Evolutionary conservation across 441 rosid species (phyloP).

Genomic region (Arabidopsis lyrata): DNA sequence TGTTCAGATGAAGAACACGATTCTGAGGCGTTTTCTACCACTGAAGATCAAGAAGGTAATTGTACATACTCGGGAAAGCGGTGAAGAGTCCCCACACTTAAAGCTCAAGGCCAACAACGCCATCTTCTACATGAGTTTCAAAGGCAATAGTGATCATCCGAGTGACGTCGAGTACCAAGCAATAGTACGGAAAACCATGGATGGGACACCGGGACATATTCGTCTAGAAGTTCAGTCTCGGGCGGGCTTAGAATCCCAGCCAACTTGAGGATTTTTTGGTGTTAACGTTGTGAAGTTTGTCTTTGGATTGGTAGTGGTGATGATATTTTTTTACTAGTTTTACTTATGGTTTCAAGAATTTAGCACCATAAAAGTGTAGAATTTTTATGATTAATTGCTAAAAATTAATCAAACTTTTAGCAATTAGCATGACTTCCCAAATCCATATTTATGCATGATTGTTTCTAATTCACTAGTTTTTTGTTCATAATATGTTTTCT

Average conservation of each 20-base stretch:
- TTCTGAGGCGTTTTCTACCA: not conserved
- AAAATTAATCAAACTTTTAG: too few species aligned
- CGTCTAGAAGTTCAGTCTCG: not conserved
- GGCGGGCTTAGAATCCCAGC: not conserved
- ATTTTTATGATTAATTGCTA: too few species aligned
- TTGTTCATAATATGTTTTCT: too few species aligned
- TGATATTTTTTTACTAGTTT: too few species aligned
- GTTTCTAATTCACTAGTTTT: too few species aligned
- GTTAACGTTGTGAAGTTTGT: too few species aligned
- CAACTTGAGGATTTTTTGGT: too few species aligned
- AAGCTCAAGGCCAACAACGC: constrained; percentile 4
- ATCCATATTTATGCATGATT: too few species aligned
- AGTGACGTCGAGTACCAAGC: not conserved
- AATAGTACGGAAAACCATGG: not conserved
- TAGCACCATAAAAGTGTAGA: too few species aligned
- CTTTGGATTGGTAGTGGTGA: too few species aligned
- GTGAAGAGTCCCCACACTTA: not conserved
- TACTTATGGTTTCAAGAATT: too few species aligned
- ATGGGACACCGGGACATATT: not conserved
- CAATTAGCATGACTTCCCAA: too few species aligned
- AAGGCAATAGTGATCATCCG: not conserved
- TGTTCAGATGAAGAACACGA: not conserved
- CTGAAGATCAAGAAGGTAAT: not conserved
- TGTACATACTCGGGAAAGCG: not conserved
- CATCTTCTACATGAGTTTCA: not conserved